phyloP scores from a whole-genome alignment of 2,329 filamentous ascomycete genomes.

The Trichoderma koningii region DNA sequence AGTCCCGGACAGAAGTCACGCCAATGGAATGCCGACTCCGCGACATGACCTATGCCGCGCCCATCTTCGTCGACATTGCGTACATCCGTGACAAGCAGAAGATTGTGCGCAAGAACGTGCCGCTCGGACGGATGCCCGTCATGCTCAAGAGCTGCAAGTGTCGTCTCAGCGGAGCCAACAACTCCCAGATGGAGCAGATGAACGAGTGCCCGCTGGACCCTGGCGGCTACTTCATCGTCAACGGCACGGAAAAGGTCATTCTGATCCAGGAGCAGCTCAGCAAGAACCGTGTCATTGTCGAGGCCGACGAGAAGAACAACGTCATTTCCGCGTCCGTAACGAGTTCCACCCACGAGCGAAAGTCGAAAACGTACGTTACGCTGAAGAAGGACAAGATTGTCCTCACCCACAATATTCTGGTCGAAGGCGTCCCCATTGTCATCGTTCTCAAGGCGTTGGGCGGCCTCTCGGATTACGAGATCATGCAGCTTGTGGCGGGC shows the following conservation, averaged over 20 bases:
- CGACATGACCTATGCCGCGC: slow-evolving; percentile 97
- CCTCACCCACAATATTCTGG: slow-evolving; percentile 88
- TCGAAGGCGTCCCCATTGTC: slow-evolving; percentile 92
- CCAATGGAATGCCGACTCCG: slow-evolving; percentile 95
- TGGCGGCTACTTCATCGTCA: slow-evolving; percentile 96
- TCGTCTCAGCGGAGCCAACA: slow-evolving; percentile 78
- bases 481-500: slow-evolving; percentile 86
- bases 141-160: slow-evolving; percentile 98
- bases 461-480: slow-evolving; percentile 91
- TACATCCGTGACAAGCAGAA: slow-evolving; percentile 81
- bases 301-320: slow-evolving; percentile 87
- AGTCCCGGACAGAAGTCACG: slow-evolving; percentile 73
- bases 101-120: slow-evolving; percentile 73
- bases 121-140: slow-evolving; percentile 88
- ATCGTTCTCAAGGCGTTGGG: slow-evolving; percentile 92
- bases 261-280: slow-evolving; percentile 97
- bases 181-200: slow-evolving; percentile 84
- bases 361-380: slow-evolving; percentile 95
- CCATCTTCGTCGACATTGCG: slow-evolving; percentile 88
- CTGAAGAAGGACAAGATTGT: slow-evolving; percentile 91
- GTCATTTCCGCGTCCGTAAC: slow-evolving; percentile 95
- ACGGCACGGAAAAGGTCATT: slow-evolving; percentile 98
- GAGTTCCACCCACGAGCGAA: slow-evolving; percentile 94
- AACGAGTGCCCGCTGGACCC: slow-evolving; percentile 96
- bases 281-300: slow-evolving; percentile 98